Percentiles rank a stretch among this genome's conserved stretches.
These are phyloP conservation scores for Nemania sp. DNA, from an alignment of 2,329 filamentous ascomycete species.

Conservation along the genomic window DNA sequence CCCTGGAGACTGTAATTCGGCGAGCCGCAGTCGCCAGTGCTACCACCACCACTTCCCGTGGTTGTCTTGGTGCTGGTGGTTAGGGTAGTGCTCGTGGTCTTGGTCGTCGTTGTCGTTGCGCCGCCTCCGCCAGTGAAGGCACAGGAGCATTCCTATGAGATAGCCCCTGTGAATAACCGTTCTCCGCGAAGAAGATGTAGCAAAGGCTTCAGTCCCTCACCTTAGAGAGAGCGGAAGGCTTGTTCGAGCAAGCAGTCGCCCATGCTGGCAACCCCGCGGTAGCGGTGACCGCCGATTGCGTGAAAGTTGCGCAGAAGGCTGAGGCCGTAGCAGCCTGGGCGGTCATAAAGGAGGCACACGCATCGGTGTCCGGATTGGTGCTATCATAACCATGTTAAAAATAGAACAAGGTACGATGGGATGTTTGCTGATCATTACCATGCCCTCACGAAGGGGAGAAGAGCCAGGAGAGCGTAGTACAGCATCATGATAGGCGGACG, in stretches of 20 bases:
- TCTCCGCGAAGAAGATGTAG: not conserved
- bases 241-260: constrained; percentile 46
- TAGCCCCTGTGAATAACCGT: constrained; percentile 12
- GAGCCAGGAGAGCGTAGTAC: constrained; percentile 31
- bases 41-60: constrained; percentile 33
- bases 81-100: constrained; percentile 34
- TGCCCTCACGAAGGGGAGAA: constrained; percentile 41
- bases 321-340: constrained; percentile 50
- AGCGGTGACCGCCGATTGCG: constrained; percentile 46
- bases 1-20: constrained; percentile 49
- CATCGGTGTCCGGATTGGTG: constrained; percentile 38
- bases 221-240: constrained; percentile 48
- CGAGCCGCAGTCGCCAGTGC: constrained; percentile 36
- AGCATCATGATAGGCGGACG: constrained; percentile 20
- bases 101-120: constrained; percentile 36
- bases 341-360: constrained; percentile 52
- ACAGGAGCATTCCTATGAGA: constrained; percentile 46
- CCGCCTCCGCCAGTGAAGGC: constrained; percentile 45
- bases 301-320: constrained; percentile 52
- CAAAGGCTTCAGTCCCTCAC: constrained; percentile 10
- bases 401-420: no score
- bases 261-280: constrained; percentile 43
- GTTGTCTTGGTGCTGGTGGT: constrained; percentile 39
- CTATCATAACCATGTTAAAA: not conserved
- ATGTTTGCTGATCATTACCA: constrained; percentile 34